These are phyloP conservation scores for Lecanicillium sp. DNA, from an alignment of 2,329 filamentous ascomycete genomes.

Conservation along the genomic window DNA sequence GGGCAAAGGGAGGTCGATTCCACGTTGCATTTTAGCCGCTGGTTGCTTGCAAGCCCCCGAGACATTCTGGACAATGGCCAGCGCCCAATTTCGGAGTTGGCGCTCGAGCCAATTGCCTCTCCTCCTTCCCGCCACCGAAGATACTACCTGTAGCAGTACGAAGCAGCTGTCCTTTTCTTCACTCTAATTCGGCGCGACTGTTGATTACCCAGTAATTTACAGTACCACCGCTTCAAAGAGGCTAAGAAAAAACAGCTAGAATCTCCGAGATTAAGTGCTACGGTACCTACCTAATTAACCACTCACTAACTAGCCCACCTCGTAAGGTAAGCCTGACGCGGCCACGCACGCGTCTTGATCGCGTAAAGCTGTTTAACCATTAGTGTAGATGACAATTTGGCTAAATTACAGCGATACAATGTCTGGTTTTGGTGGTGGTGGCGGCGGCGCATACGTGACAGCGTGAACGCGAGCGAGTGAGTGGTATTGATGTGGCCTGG, in stretches of 20 bases:
- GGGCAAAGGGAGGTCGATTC: too few species aligned
- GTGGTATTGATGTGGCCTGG: too few species aligned
- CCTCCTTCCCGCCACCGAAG: too few species aligned
- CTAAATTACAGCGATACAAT: too few species aligned
- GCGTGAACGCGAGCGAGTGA: too few species aligned
- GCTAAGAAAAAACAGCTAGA: background rate
- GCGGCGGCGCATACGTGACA: too few species aligned
- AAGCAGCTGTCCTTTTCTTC: too few species aligned
- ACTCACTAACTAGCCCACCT: background rate
- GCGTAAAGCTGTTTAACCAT: constrained; percentile 4
- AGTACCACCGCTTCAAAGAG: background rate
- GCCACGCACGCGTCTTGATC: background rate
- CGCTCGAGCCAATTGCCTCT: constrained; percentile 4
- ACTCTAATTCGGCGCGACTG: too few species aligned
- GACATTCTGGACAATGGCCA: background rate
- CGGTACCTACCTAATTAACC: background rate
- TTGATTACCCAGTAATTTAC: background rate
- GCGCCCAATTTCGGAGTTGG: constrained; percentile 1
- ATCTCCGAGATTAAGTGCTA: constrained; percentile 6
- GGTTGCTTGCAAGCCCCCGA: background rate
- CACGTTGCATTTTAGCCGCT: too few species aligned
- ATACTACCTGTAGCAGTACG: too few species aligned
- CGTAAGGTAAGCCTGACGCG: constrained; percentile 3
- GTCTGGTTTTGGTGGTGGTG: too few species aligned
- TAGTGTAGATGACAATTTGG: background rate